These are phyloP conservation scores for Diaporthe sp. DNA, from an alignment of 2,329 filamentous ascomycete genomes.

Conservation along the genomic window DNA sequence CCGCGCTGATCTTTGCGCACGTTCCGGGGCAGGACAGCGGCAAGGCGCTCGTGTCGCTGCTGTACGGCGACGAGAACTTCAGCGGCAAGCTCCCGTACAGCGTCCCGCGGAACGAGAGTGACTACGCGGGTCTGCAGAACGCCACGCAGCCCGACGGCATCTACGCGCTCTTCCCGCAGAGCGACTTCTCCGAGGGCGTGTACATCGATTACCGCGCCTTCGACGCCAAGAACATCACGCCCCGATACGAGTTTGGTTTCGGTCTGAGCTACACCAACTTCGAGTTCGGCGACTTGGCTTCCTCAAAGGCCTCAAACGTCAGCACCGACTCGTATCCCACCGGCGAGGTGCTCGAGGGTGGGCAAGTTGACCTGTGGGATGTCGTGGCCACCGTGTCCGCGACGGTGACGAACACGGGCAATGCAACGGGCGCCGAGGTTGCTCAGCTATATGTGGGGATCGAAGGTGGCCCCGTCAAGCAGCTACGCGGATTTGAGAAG, in stretches of 20 bases:
- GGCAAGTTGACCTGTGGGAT: constrained; percentile 63
- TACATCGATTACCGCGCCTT: constrained; percentile 69
- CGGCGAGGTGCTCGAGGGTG: constrained; percentile 58
- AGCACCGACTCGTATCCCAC: constrained; percentile 54
- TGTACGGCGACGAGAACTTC: constrained; percentile 70
- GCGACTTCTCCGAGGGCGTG: constrained; percentile 64
- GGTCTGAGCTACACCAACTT: constrained; percentile 71
- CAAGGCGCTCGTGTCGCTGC: constrained; percentile 64
- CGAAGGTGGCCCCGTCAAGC: constrained; percentile 61
- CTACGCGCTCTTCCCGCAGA: constrained; percentile 64
- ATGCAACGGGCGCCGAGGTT: constrained; percentile 57
- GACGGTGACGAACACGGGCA: constrained; percentile 49
- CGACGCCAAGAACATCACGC: constrained; percentile 61
- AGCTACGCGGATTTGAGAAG: constrained; percentile 75
- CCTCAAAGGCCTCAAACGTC: constrained; percentile 47
- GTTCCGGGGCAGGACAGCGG: constrained; percentile 75
- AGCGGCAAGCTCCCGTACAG: constrained; percentile 74
- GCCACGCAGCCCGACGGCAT: constrained; percentile 61
- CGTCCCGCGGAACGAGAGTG: constrained; percentile 66
- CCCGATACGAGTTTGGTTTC: constrained; percentile 69
- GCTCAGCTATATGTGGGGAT: constrained; percentile 61
- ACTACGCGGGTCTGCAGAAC: constrained; percentile 64
- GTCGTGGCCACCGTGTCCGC: constrained; percentile 56
- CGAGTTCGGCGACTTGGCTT: constrained; percentile 57
- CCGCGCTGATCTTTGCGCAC: constrained; percentile 73